Evolutionary conservation across 768 basidiomycete species (phyloP), one percentile per base, ranked within the genome.

Genomic region (Rhodocollybia butyracea): DNA sequence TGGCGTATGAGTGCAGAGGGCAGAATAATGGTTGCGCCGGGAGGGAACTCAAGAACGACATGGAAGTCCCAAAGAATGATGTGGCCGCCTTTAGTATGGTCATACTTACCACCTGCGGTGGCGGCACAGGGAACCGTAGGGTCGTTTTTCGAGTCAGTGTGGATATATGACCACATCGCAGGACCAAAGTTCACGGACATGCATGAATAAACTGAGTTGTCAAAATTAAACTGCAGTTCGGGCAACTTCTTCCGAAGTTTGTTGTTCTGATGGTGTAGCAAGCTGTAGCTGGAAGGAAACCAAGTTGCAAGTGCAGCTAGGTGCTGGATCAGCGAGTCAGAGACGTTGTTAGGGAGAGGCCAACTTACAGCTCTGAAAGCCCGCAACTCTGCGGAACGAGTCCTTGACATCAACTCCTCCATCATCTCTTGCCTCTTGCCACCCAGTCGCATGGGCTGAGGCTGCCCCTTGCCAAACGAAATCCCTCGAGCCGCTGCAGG

Each of bases 21-120:
- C 22, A 30, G 46, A n/a, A n/a, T n/a, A n/a, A n/a, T n/a, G n/a
- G n/a, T n/a, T n/a, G n/a, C n/a, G n/a, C n/a, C n/a, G n/a, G n/a
- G 57, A 1, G 55, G 61, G 34, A 64, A 58, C 31, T 62, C 54
- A 17, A 64, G 36, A 11, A 61, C n/a, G 17, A 36, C 34, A 7
- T 36, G 7, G 34, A 36, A 36, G 34, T 36, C 34, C 34, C 34
- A 36, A 36, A 36, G 34, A 17, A 36, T 17, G 8, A 36, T 7
- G 34, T 36, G 34, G 7, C 34, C 34, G 17, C 34, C 34, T 8
- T 8, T 7, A 7, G 7, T 36, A 7, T 17, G 17, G 34, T 36
- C 17, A 17, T 36, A 36, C 8, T 36, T 36, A 17, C 34, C 34
- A 17, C 34, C 34, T 7, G 8, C 17, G 34, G 34, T 36, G 34